Percentiles rank a stretch among this genome's conserved stretches.
phyloP scores from a whole-genome alignment of 179 eudicot species.

The Corrigiola litoralis region DNA sequence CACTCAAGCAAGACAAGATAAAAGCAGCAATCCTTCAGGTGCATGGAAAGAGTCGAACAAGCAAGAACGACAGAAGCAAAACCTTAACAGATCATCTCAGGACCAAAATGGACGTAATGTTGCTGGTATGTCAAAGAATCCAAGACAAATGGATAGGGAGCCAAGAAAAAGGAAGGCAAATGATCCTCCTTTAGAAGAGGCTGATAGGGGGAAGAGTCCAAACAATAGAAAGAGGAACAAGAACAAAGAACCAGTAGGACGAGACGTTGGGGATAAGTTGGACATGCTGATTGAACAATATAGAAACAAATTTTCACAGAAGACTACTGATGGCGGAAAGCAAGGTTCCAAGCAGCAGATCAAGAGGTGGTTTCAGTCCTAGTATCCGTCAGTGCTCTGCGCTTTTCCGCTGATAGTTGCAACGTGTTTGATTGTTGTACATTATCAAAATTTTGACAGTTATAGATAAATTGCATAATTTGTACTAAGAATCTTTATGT shows the following conservation, averaged over 20 bases:
- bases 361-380: conserved; percentile 79
- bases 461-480: background rate
- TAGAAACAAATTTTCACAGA: conserved; percentile 54
- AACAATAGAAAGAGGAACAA: conserved; percentile 29
- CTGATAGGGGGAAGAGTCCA: conserved; percentile 10
- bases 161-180: conserved; percentile 37
- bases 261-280: conserved; percentile 59
- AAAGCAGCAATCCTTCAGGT: conserved; percentile 7
- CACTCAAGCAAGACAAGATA: conserved; percentile 14
- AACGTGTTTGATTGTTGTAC: conserved; percentile 17
- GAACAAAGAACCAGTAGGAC: conserved; percentile 46
- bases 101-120: background rate
- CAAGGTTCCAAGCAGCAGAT: conserved; percentile 63
- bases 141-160: conserved; percentile 1
- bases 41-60: conserved; percentile 1
- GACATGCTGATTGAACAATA: conserved; percentile 69
- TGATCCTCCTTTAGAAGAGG: conserved; percentile 23
- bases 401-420: background rate
- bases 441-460: conserved; percentile 22
- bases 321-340: conserved; percentile 42
- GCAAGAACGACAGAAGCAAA: conserved; percentile 19
- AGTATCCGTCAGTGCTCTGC: background rate
- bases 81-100: conserved; percentile 12
- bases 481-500: conserved; percentile 3
- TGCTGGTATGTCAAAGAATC: conserved; percentile 2